Evolutionary conservation across 441 rosid genomes (phyloP), one percentile per base, ranked within the genome.

Genomic region (Breynia disticha): DNA sequence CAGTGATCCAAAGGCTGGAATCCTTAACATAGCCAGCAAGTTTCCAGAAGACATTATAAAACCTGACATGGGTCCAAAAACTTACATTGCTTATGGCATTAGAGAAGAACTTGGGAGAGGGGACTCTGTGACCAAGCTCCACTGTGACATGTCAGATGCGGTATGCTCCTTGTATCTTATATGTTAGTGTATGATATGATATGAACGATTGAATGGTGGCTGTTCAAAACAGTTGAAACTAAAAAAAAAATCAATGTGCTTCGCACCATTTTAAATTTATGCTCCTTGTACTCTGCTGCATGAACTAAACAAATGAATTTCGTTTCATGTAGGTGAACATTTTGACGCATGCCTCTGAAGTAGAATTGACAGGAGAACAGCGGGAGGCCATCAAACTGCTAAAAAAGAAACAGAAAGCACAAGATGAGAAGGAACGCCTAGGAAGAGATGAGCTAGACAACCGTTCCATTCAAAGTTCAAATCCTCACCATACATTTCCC

Each of bases 41-140:
- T 67, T 88, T 70, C 97, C 97, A 0, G 0, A 54, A 0, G 0
- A 56, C 0, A 78, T 73, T 54, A 46, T 91, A 64, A 84, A 76
- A 74, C 98, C 97, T 7, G 97, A 91, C 72, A 57, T 91, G 86
- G 98, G 97, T 46, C 98, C 98, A 15, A 91, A 91, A 75, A 80
- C 89, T 0, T 91, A 88, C 53, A 77, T 91, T 64, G 98, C 95
- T 24, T 88, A 82, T 71, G 97, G 97, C 45, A 60, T 72, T 64
- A 61, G 61, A 46, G 66, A 82, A 70, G 97, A 88, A 70, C 75
- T 77, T 62, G 97, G 97, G 28, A 95, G 95, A 59, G 98, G 94
- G 50, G 95, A 91, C 66, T 86, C 98, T 59, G 90, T 87, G 19
- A 91, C 97, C 21, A 88, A 86, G 72, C 95, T 91, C 60, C 98